Conservation (phyloP, 2,329 filamentous ascomycete genomes). For the Aspergillus sp. region DNA sequence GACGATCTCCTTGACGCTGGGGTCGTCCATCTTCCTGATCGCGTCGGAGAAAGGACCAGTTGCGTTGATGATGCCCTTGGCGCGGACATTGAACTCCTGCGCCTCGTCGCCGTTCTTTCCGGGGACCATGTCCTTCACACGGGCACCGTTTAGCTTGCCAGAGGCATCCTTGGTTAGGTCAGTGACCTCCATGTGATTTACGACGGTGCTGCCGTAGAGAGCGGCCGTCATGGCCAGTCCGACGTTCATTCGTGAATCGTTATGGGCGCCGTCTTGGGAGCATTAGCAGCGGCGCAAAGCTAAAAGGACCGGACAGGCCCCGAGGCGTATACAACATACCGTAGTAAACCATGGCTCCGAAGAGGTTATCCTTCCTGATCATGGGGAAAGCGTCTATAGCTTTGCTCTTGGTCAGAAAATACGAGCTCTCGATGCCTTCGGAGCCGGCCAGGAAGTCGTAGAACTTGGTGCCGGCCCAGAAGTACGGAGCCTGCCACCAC, state of each 20-base stretch:
- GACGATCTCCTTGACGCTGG: conserved; percentile 63
- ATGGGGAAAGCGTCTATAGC: conserved; percentile 81
- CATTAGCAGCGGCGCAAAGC: no score
- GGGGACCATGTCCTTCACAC: conserved; percentile 59
- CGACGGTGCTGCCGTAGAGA: conserved; percentile 72
- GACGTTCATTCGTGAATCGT: conserved; percentile 87
- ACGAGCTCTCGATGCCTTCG: conserved; percentile 80
- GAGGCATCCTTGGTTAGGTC: conserved; percentile 62
- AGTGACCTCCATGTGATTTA: conserved; percentile 77
- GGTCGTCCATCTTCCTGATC: conserved; percentile 77
- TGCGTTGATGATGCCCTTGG: conserved; percentile 77
- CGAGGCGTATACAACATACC: conserved; percentile 34
- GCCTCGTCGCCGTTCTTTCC: conserved; percentile 54
- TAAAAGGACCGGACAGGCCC: no score
- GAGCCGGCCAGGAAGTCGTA: conserved; percentile 79
- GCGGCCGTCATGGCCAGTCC: conserved; percentile 80
- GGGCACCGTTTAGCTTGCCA: conserved; percentile 65
- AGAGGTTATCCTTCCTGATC: conserved; percentile 68
- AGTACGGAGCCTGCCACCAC: conserved; percentile 75
- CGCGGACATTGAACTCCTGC: conserved; percentile 60
- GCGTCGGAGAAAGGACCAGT: conserved; percentile 82
- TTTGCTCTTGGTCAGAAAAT: conserved; percentile 79
- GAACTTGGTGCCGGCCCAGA: conserved; percentile 62
- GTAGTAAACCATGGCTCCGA: conserved; percentile 81
- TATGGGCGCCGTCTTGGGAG: conserved; percentile 66